These are phyloP conservation scores for Zizania latifolia DNA, from an alignment of 176 grass and related monocot species.

Conservation along the genomic window DNA sequence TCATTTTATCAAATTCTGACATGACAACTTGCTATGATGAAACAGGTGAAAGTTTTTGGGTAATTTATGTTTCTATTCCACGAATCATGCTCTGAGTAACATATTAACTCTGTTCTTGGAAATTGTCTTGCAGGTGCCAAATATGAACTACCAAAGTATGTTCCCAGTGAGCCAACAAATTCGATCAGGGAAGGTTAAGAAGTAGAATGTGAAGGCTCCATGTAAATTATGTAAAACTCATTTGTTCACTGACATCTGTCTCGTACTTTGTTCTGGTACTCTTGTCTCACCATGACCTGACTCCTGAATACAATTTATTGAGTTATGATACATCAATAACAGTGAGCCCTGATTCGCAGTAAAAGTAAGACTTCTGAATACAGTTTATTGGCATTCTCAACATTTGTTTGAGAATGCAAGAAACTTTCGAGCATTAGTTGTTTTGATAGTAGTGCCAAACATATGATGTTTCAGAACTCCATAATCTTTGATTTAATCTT, in stretches of 20 bases:
- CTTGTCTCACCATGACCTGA: background rate
- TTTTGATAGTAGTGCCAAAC: background rate
- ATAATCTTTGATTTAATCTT: background rate
- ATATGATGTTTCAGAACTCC: background rate
- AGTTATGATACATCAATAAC: background rate
- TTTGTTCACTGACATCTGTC: conserved; percentile 33
- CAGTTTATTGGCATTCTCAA: background rate
- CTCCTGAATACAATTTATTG: background rate
- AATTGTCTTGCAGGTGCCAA: conserved; percentile 63
- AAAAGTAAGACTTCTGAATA: no score
- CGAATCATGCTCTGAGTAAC: background rate
- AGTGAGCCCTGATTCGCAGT: background rate
- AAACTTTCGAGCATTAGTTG: background rate
- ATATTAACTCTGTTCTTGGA: conserved; percentile 1
- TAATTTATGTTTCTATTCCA: background rate
- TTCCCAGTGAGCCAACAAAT: conserved; percentile 84
- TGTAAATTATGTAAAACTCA: conserved; percentile 85
- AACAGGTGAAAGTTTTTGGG: conserved; percentile 46
- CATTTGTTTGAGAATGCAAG: background rate
- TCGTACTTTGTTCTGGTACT: background rate
- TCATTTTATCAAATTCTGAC: conserved; percentile 82
- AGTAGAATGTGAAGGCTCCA: conserved; percentile 11
- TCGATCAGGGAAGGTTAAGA: conserved; percentile 51
- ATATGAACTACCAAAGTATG: conserved; percentile 89
- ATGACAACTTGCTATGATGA: conserved; percentile 85